A percentile compares a stretch with the other conserved stretches of the same genome.
These are phyloP conservation scores for Bolboschoenoplectus hybrid DNA, from an alignment of 202 grass and related monocot genomes.

Conservation along the genomic window DNA sequence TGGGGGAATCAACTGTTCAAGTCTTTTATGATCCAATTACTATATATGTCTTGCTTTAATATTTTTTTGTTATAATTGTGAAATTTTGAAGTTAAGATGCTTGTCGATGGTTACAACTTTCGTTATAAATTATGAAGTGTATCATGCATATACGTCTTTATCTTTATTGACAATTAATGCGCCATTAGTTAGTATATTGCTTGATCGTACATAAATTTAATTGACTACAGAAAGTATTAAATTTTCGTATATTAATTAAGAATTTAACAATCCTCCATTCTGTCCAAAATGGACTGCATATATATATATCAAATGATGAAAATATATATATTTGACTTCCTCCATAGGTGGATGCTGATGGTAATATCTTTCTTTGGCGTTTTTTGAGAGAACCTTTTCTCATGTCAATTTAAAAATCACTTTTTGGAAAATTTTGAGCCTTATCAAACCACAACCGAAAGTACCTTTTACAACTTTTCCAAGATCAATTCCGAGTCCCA, in stretches of 20 bases:
- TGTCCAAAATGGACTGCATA: not conserved
- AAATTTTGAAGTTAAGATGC: not conserved
- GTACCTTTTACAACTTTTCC: not conserved
- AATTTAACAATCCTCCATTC: not conserved
- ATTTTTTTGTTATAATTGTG: not conserved
- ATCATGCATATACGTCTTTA: no score
- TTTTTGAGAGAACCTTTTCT: not conserved
- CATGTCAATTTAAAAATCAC: slow-evolving; percentile 7
- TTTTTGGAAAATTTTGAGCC: slow-evolving; percentile 13
- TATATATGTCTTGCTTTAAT: not conserved
- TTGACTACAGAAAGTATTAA: no score
- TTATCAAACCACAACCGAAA: slow-evolving; percentile 18
- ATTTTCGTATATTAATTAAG: no score
- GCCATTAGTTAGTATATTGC: no score
- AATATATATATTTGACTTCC: not conserved
- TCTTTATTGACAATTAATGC: no score
- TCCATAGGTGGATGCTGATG: not conserved
- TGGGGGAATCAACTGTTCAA: not conserved
- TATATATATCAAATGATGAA: not conserved
- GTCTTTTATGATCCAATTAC: not conserved
- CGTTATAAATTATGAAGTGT: no score
- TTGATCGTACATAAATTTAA: no score
- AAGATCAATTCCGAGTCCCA: not conserved
- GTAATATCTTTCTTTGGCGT: not conserved
- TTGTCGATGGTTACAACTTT: no score